Base-by-base conservation (phyloP, 1,284 basidiomycete species). In the Leccinum fallax region DNA sequence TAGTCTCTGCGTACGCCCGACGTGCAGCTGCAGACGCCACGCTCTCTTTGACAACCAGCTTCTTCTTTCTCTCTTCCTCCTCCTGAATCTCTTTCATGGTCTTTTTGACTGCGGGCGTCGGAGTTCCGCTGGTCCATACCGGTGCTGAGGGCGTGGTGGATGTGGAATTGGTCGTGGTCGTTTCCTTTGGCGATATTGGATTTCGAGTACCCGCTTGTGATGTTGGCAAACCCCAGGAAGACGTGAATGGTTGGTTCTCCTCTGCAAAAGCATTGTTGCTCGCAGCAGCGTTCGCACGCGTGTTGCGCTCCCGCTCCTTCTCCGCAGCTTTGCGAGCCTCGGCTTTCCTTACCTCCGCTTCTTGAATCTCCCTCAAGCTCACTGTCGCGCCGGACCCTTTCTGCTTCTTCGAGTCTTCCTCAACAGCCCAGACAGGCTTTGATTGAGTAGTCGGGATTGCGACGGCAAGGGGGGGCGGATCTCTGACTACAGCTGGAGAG, bases 31-130 rank as follows among this genome's bases (percentile, higher is more conserved):
- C 78, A 49, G 83, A 77, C 21, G 83, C 82, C 58, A 80, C 79
- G 54, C 83, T 83, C 64, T 92, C 89, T 69, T 88, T 90, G 15
- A 81, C 78, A 1, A 79, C 82, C 59, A 80, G 74, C 73, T 88
- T 90, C 81, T 94, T 95, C 66, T 89, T 83, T 66, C 80, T 85
- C 78, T 97, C 92, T 75, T 99, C 97, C 71, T 99, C 97, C 75
- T 98, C 95, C 75, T 98, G 94, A 54, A 99, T 99, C 79, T 99
- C 95, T 81, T 96, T 97, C 87, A 99, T 91, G 2, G 93, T 93
- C 84, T 96, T 98, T 80, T 95, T 97, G 7, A 86, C 79, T 3
- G 80, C 76, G 5, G 79, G 72, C 5, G 80, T 65, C 66, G 89
- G 86, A 1, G 77, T 73, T 13, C 85, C 74, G 58, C 81, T 85